Conservation (phyloP, 208 protist species). For the Herpetomonas samuelpessoai region DNA sequence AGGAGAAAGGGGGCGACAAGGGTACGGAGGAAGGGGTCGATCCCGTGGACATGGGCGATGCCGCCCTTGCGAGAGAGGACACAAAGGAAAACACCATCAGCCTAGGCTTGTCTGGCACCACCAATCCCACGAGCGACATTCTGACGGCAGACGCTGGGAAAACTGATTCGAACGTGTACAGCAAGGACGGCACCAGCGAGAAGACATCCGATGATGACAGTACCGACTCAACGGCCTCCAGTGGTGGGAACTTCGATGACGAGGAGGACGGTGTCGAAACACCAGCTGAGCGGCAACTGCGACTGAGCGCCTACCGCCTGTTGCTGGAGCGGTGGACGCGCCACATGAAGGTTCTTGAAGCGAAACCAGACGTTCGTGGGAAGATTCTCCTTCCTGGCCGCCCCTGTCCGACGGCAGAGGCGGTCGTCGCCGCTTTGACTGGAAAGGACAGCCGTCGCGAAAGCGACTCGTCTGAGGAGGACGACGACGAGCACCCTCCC, state of each 20-base stretch:
- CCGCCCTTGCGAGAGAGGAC: background rate
- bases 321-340: constrained; percentile 47
- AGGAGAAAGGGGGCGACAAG: constrained; percentile 15
- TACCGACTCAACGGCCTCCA: background rate
- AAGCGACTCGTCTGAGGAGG: background rate
- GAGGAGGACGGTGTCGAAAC: constrained; percentile 22
- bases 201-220: background rate
- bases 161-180: background rate
- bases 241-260: constrained; percentile 3
- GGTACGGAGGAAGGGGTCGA: constrained; percentile 5
- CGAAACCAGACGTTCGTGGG: constrained; percentile 21
- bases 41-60: background rate
- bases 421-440: background rate
- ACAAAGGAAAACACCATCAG: constrained; percentile 16
- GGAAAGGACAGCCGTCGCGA: background rate
- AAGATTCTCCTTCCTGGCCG: background rate
- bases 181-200: background rate
- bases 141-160: too few species aligned
- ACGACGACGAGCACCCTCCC: background rate
- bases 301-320: constrained; percentile 36
- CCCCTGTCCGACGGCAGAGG: background rate
- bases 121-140: constrained; percentile 13
- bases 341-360: constrained; percentile 42
- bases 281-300: constrained; percentile 15
- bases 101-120: too few species aligned